Percentiles rank a stretch among this genome's conserved stretches.
Evolutionary conservation across 306 rosid species (phyloP).

Genomic region (Trifolium dubium): DNA sequence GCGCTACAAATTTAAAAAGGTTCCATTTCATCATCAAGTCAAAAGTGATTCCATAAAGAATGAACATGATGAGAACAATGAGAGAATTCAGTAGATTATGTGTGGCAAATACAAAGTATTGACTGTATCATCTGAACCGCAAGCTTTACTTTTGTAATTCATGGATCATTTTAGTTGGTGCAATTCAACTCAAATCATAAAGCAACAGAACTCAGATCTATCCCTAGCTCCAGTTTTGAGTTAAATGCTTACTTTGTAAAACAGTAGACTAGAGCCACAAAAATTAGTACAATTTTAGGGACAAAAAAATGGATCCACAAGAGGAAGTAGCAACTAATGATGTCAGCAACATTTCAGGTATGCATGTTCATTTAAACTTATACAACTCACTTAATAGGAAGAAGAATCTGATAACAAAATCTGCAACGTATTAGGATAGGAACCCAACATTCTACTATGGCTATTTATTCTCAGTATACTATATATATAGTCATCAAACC

Average conservation of each 20-base stretch:
- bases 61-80: background rate
- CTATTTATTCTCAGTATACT: background rate
- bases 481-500: constrained; percentile 24
- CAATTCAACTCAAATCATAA: constrained; percentile 36
- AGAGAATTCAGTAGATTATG: constrained; percentile 5
- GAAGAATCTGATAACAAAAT: constrained; percentile 7
- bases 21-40: constrained; percentile 23
- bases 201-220: constrained; percentile 27
- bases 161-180: constrained; percentile 23
- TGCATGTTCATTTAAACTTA: background rate
- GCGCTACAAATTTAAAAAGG: constrained; percentile 20
- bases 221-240: constrained; percentile 17
- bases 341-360: background rate
- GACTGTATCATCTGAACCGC: constrained; percentile 3
- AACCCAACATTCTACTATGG: background rate
- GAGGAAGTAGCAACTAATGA: constrained; percentile 32
- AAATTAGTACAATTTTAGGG: constrained; percentile 9
- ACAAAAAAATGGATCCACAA: background rate
- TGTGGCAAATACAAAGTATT: background rate
- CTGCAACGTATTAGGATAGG: background rate
- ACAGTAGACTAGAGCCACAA: constrained; percentile 19
- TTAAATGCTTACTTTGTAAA: constrained; percentile 21
- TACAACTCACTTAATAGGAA: constrained; percentile 26
- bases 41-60: constrained; percentile 7
- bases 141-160: constrained; percentile 25